These are phyloP conservation scores for Areca catechu DNA, from an alignment of 176 grass and related monocot genomes.

Conservation along the genomic window DNA sequence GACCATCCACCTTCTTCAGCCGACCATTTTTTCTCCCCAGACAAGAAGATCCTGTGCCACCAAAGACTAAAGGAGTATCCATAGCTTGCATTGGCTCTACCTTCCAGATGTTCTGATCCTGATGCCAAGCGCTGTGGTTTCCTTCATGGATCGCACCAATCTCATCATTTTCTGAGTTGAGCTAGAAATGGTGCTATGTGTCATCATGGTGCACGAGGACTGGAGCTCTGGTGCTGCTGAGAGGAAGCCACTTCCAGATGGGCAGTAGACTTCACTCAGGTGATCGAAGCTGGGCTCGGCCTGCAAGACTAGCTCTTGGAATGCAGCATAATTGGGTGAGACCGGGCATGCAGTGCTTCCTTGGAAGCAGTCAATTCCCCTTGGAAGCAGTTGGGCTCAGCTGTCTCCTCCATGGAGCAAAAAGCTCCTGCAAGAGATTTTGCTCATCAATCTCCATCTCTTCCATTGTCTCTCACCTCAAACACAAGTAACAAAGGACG, in stretches of 20 bases:
- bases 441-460: slow-evolving; percentile 73
- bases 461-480: neutral
- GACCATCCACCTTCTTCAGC: slow-evolving; percentile 20
- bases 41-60: slow-evolving; percentile 13
- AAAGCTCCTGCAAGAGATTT: slow-evolving; percentile 68
- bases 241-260: slow-evolving; percentile 21
- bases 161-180: too few relatives aligned
- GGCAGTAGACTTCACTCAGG: slow-evolving; percentile 57
- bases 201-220: neutral
- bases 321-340: neutral
- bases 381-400: slow-evolving; percentile 48
- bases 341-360: neutral
- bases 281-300: slow-evolving; percentile 64
- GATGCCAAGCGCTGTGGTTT: too few relatives aligned
- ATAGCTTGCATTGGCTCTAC: too few relatives aligned
- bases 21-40: slow-evolving; percentile 10
- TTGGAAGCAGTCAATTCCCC: slow-evolving; percentile 20
- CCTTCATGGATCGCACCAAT: too few relatives aligned
- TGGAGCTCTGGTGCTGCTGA: neutral
- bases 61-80: slow-evolving; percentile 30
- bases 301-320: slow-evolving; percentile 7
- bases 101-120: neutral
- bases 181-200: too few relatives aligned
- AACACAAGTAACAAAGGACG: slow-evolving; percentile 1
- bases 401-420: slow-evolving; percentile 40